Base-by-base conservation (phyloP, 192 early-diverging fungal species). In the Umbelopsis sp. region DNA sequence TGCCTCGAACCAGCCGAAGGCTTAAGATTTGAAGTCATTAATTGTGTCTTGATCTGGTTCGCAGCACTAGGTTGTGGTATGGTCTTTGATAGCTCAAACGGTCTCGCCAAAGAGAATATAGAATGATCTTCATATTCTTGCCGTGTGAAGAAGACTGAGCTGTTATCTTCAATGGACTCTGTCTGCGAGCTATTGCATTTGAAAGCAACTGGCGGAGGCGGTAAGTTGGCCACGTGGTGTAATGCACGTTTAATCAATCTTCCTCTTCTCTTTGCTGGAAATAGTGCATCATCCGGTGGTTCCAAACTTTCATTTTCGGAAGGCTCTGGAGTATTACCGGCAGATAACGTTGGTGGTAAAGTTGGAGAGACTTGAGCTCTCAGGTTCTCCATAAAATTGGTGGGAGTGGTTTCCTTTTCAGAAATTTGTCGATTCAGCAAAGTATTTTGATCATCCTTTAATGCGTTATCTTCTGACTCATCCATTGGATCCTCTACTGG, bases 231-330 rank as follows among this genome's bases (percentile, higher is more conserved):
- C 10, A 25, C 55, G 30, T 61, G 55, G 13, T 30, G 55, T 3
- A 61, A 11, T 18, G 55, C 27, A 15, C 55, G 27, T 33, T 61
- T 61, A 25, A 61, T 30, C 0, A 61, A 30, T 4, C 30, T 22
- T 3, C 55, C 55, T 16, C 55, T 37, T 30, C 35, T 61, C 25
- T 35, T 61, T 30, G 27, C 30, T 6, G 55, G 55, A 27, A 30
- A 33, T 3, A 30, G 7, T 61, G 55, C 0, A 33, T 13, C 33
- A 61, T 21, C 12, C 4, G 5, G 4, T 21, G 15, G 15, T 20
- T 61, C 55, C 1, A 30, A 25, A 25, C 27, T 61, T 61, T 61
- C 33, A 35, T 35, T 61, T 16, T 61, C 55, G 33, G 55, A 37
- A 15, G 30, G 16, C 7, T 61, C 25, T 13, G 55, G 55, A 25